Percentiles rank a stretch among this genome's conserved stretches.
These are phyloP conservation scores for Backusella morwellensis DNA, from an alignment of 192 early-diverging fungal genomes.

Conservation along the genomic window DNA sequence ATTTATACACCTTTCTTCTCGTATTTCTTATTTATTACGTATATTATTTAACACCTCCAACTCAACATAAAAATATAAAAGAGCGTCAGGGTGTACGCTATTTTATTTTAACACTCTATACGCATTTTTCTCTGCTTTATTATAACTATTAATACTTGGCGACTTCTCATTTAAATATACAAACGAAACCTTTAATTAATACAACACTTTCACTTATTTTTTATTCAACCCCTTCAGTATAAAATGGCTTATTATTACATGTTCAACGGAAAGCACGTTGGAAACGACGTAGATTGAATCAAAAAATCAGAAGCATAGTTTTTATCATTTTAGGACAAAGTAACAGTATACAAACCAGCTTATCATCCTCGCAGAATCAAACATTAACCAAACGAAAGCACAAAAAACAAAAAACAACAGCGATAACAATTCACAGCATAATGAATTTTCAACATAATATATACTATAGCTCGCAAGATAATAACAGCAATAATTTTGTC, in stretches of 20 bases:
- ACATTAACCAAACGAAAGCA: background rate
- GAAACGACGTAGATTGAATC: constrained; percentile 13
- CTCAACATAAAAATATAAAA: background rate
- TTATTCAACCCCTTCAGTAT: background rate
- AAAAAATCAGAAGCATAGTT: background rate
- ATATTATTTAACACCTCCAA: background rate
- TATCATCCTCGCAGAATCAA: background rate
- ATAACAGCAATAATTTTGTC: background rate
- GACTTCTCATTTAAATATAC: background rate
- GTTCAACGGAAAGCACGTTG: constrained; percentile 16
- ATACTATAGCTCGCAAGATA: background rate
- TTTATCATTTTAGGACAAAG: background rate
- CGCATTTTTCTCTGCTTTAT: background rate
- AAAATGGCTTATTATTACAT: constrained; percentile 15
- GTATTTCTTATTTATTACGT: background rate
- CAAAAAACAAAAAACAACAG: background rate
- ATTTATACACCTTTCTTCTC: background rate
- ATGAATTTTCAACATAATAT: constrained; percentile 1
- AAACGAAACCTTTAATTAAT: constrained; percentile 2
- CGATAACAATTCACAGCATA: background rate
- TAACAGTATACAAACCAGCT: background rate
- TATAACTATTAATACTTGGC: background rate
- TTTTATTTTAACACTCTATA: background rate
- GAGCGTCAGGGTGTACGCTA: background rate
- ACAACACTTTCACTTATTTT: background rate